Evolutionary conservation across 23 red algal species (phyloP).

Genomic region (Gracilaria gracilis): DNA sequence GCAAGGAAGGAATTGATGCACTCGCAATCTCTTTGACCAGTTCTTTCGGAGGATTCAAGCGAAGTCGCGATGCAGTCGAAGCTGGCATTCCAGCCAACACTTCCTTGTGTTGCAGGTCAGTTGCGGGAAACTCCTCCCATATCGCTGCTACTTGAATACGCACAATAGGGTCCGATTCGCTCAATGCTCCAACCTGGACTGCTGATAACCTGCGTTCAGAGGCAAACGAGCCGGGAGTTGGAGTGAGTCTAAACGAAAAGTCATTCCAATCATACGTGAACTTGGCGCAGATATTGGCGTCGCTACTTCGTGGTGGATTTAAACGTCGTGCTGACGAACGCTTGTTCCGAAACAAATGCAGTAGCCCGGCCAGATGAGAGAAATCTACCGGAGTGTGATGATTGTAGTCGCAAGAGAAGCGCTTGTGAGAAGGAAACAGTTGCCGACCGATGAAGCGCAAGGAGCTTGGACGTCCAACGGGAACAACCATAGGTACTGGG

Average conservation of each 20-base stretch:
- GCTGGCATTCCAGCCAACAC: slow-evolving; percentile 55
- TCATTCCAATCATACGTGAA: slow-evolving; percentile 74
- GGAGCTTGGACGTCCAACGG: slow-evolving; percentile 50
- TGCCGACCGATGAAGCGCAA: slow-evolving; percentile 63
- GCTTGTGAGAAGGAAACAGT: slow-evolving; percentile 49
- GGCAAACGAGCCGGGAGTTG: slow-evolving; percentile 60
- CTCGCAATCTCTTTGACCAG: slow-evolving; percentile 42
- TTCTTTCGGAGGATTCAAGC: slow-evolving; percentile 38
- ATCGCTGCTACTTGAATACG: slow-evolving; percentile 55
- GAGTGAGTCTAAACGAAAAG: slow-evolving; percentile 72
- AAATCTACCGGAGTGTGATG: slow-evolving; percentile 24
- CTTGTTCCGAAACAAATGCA: slow-evolving; percentile 64
- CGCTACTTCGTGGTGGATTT: slow-evolving; percentile 10
- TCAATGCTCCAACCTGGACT: slow-evolving; percentile 31
- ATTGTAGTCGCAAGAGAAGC: slow-evolving; percentile 68
- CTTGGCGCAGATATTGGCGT: slow-evolving; percentile 52
- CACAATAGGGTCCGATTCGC: slow-evolving; percentile 44
- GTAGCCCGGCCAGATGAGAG: slow-evolving; percentile 52
- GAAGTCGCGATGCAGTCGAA: slow-evolving; percentile 44
- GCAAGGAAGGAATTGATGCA: slow-evolving; percentile 46
- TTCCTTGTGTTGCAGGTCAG: slow-evolving; percentile 29
- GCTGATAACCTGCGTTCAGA: slow-evolving; percentile 45
- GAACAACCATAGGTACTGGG: slow-evolving; percentile 61
- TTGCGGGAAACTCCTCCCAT: slow-evolving; percentile 57
- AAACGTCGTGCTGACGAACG: slow-evolving; percentile 53